Percentiles rank a stretch among this genome's conserved stretches.
Evolutionary conservation across 2,329 filamentous ascomycete species (phyloP).

Genomic region (Talaromyces sp.): DNA sequence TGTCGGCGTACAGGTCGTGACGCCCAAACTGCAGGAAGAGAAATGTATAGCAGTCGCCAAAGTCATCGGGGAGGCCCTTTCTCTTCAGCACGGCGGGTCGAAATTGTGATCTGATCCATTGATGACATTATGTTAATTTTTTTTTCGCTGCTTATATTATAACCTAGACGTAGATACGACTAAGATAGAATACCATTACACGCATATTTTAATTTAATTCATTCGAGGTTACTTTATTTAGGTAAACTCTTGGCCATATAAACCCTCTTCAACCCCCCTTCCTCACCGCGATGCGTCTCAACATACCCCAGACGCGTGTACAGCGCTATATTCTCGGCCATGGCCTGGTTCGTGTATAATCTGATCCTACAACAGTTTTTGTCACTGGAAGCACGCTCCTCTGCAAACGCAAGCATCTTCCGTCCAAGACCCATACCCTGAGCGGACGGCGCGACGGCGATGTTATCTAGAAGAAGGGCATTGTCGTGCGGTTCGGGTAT

Average conservation of each 20-base stretch:
- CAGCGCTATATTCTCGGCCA: background rate
- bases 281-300: background rate
- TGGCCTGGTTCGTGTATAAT: background rate
- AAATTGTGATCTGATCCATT: background rate
- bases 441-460: background rate
- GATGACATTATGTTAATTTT: background rate
- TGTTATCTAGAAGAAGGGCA: background rate
- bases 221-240: background rate
- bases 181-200: background rate
- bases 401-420: background rate
- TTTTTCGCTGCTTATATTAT: background rate
- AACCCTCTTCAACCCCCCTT: background rate
- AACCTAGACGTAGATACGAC: background rate
- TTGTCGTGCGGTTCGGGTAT: background rate
- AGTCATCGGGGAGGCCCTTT: slow-evolving; percentile 23
- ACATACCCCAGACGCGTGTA: background rate
- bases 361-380: background rate
- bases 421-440: background rate
- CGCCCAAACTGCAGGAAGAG: slow-evolving; percentile 29
- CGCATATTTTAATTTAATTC: background rate
- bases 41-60: slow-evolving; percentile 28
- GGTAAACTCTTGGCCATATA: background rate
- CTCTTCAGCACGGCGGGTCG: background rate
- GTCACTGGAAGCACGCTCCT: background rate
- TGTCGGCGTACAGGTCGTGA: slow-evolving; percentile 29